Percentiles rank a stretch among this genome's conserved stretches.
Evolutionary conservation across 768 basidiomycete species (phyloP).

Genomic region (Mycena galopus): DNA sequence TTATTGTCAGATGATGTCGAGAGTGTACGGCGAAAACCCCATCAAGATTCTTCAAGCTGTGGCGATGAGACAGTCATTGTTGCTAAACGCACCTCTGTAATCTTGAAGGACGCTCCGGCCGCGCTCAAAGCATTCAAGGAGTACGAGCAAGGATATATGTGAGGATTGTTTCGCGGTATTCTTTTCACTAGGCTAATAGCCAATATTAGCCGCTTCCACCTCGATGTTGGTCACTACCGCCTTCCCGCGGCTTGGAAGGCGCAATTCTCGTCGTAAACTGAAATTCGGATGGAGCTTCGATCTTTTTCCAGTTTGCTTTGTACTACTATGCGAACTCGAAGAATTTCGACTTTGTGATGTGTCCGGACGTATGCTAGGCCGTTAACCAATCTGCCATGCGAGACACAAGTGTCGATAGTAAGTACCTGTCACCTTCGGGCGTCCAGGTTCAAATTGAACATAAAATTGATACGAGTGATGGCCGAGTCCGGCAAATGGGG

Average conservation of each 20-base stretch:
- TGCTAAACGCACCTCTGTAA: slow-evolving; percentile 17
- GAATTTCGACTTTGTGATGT: no score
- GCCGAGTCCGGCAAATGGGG: no score
- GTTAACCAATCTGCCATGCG: no score
- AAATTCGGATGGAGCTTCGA: no score
- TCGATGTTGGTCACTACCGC: slow-evolving; percentile 18
- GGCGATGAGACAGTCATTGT: slow-evolving; percentile 14
- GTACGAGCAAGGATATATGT: slow-evolving; percentile 23
- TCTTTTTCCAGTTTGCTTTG: no score
- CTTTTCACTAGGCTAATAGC: neutral
- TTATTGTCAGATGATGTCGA: slow-evolving; percentile 17
- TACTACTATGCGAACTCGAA: no score
- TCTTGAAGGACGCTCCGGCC: neutral
- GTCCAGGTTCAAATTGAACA: no score
- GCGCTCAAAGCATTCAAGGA: slow-evolving; percentile 18
- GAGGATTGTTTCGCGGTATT: neutral
- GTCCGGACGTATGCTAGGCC: no score
- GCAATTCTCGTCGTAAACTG: slow-evolving; percentile 14
- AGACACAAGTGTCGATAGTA: no score
- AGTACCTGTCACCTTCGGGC: no score
- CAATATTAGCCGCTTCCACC: slow-evolving; percentile 16
- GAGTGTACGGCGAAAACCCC: slow-evolving; percentile 13
- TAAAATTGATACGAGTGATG: no score
- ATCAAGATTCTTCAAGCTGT: slow-evolving; percentile 24
- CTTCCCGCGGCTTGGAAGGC: slow-evolving; percentile 10